Base-by-base conservation (phyloP, 2,329 filamentous ascomycete species). In the Alternaria alternata region DNA sequence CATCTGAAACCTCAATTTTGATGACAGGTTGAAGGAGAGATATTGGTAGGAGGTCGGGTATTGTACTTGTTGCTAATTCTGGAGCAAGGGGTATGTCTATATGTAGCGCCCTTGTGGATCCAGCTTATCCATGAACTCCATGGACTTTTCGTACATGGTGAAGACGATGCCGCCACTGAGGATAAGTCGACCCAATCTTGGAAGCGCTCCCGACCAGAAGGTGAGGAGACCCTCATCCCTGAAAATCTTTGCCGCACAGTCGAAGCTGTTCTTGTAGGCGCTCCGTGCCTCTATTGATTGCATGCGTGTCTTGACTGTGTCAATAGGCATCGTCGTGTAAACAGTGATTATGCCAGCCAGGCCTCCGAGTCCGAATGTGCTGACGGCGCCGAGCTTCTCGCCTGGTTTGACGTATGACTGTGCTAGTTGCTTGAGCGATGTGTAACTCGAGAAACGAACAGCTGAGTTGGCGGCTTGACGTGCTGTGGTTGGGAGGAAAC, bases 141-240 rank as follows among this genome's bases (percentile, higher is more conserved):
- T 98, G 60, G 90, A 91, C 86, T 97, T 97, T 83, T 98, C 94
- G 78, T 97, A 90, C 87, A 98, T 96, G 22, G 95, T 96, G 75
- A 99, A 99, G 41, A 99, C 95, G 74, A 99, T 97, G 18, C 95
- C 95, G 57, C 95, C 95, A 74, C 93, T 97, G 79, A 98, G 80
- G 42, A 97, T 91, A 69, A 99, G 78, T 58, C 95, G 85, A 24
- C 89, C 94, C 72, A 99, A 80, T 54, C 95, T 85, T 1, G 95
- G 95, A 68, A 98, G 75, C 22, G 95, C 94, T 26, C 95, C 95
- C 68, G 92, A 94, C 95, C 95, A 99, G 67, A 98, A 91, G 1
- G 94, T 97, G 41, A 94, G 77, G 12, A 98, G 57, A 2, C 95
- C 94, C 80, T 99, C 95, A 54, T 97, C 89, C 80, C 88, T 91